Base-by-base conservation (phyloP, 805 yeast species). In the Starmerella bombicola region DNA sequence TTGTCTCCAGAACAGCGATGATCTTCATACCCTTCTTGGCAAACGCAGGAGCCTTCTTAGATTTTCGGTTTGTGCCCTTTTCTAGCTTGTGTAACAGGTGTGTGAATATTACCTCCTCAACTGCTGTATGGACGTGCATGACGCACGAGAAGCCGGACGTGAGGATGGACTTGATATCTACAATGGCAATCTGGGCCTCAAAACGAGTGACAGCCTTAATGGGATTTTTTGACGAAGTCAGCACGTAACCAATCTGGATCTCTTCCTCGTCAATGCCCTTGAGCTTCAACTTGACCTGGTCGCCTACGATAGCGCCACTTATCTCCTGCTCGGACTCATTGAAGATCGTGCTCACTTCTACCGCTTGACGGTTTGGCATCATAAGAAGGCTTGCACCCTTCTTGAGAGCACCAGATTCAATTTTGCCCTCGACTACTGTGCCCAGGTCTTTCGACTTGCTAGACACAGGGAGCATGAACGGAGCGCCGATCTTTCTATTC, bases 21-120 rank as follows among this genome's bases (percentile, higher is more conserved):
- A 91, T 75, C 76, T 84, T 88, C 97, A 88, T 88, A 57, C 98
- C 98, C 73, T 83, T 82, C 67, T 88, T 91, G 49, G 97, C 99
- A 63, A 85, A 91, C 38, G 96, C 94, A 46, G 98, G 98, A 25
- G 98, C 82, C 63, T 82, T 85, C 73, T 85, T 91, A 46, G 95
- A 82, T 64, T 77, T 81, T 69, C 95, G 80, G 73, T 88, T 88
- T 43, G 97, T 85, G 49, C 95, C 96, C 69, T 82, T 88, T 64
- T 91, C 94, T 55, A 91, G 70, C 66, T 88, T 85, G 68, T 91
- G 97, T 59, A 85, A 70, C 61, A 91, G 71, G 56, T 77, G 76
- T 38, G 78, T 70, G 59, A 91, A 74, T 20, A 71, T 71, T 39
- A 91, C 95, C 65, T 91, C 99, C 66, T 91, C 97, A 53, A 88